Percentiles rank a stretch among this genome's conserved stretches.
Evolutionary conservation across 176 grass and related monocot species (phyloP).

Genomic region (Rhynchospora pubera): DNA sequence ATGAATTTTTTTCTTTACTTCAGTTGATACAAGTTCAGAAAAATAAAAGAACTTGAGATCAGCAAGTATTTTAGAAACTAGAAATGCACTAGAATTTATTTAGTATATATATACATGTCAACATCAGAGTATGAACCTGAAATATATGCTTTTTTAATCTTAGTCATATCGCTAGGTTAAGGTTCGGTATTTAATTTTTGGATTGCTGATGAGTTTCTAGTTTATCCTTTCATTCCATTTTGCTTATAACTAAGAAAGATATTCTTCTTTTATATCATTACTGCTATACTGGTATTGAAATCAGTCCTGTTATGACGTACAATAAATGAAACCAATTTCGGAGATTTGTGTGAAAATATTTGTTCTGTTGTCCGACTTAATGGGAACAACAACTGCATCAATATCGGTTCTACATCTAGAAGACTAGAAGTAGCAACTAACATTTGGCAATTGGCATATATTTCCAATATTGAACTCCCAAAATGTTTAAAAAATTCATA

Average conservation of each 20-base stretch:
- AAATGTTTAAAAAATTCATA: background rate
- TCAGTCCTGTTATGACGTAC: background rate
- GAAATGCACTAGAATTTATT: background rate
- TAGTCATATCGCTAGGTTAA: no score
- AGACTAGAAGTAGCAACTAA: no score
- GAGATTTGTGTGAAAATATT: background rate
- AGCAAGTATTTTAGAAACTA: background rate
- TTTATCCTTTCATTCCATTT: no score
- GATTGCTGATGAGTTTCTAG: no score
- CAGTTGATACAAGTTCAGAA: background rate
- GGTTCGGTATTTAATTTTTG: no score
- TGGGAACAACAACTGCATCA: background rate
- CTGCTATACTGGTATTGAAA: background rate
- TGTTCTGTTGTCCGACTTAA: background rate
- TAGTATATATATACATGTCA: background rate
- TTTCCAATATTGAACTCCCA: no score
- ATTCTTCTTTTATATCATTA: background rate
- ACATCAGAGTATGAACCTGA: background rate
- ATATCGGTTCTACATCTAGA: no score
- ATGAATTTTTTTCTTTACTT: background rate
- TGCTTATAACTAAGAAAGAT: background rate
- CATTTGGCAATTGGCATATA: no score
- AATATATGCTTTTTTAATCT: background rate
- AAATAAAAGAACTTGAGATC: background rate
- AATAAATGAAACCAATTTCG: background rate